A percentile compares a stretch with the other conserved stretches of the same genome.
These are phyloP conservation scores for Trichophyton simii DNA, from an alignment of 2,329 filamentous ascomycete species.

Conservation along the genomic window DNA sequence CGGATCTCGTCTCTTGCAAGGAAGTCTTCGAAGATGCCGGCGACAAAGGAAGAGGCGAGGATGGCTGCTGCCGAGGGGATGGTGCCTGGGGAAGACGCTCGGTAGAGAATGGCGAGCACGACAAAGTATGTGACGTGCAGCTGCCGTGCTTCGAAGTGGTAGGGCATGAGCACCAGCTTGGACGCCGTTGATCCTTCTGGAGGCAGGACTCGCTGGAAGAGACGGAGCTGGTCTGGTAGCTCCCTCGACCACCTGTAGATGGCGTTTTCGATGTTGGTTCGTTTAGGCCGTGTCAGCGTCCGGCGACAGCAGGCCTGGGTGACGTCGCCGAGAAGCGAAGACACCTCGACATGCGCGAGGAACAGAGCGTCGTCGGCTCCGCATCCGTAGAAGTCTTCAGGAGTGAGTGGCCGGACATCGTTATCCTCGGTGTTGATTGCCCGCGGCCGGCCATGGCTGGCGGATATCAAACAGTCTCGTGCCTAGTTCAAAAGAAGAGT, in stretches of 20 bases:
- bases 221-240: slow-evolving; percentile 20
- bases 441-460: slow-evolving; percentile 30
- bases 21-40: slow-evolving; percentile 35
- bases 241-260: slow-evolving; percentile 28
- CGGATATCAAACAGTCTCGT: slow-evolving; percentile 31
- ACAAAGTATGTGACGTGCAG: slow-evolving; percentile 30
- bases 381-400: slow-evolving; percentile 25
- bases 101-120: slow-evolving; percentile 30
- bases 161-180: slow-evolving; percentile 14
- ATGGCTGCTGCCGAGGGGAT: slow-evolving; percentile 28
- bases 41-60: slow-evolving; percentile 32
- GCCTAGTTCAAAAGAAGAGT: slow-evolving; percentile 13
- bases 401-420: slow-evolving; percentile 26
- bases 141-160: slow-evolving; percentile 31
- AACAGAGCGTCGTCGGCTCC: slow-evolving; percentile 24
- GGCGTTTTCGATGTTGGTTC: slow-evolving; percentile 18
- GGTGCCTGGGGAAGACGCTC: slow-evolving; percentile 19
- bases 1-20: slow-evolving; percentile 34
- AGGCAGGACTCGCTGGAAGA: slow-evolving; percentile 14
- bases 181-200: slow-evolving; percentile 7
- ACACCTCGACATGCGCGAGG: slow-evolving; percentile 30
- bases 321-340: slow-evolving; percentile 26
- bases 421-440: slow-evolving; percentile 30
- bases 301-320: slow-evolving; percentile 19
- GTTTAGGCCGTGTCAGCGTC: slow-evolving; percentile 17